Conservation (phyloP, 1,284 basidiomycete species). For the Megacollybia platyphylla region DNA sequence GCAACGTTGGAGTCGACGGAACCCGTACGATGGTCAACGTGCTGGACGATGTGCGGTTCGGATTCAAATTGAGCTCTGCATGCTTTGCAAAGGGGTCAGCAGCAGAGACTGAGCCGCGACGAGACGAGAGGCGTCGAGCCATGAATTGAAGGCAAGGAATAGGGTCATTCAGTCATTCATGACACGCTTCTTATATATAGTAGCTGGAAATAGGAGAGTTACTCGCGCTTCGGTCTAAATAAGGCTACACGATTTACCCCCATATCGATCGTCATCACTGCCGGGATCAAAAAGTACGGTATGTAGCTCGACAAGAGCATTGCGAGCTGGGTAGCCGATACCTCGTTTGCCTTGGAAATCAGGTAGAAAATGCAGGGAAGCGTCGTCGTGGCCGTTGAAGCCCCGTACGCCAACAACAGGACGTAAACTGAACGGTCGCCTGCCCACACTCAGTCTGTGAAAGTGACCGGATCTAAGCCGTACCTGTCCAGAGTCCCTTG, state of each 20-base stretch:
- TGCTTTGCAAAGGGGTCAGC: conserved; percentile 52
- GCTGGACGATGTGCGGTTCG: conserved; percentile 42
- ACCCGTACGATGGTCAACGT: conserved; percentile 66
- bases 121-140: conserved; percentile 29
- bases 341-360: conserved; percentile 25
- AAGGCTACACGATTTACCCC: conserved; percentile 17
- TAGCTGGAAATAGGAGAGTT: not conserved
- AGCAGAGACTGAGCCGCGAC: conserved; percentile 55
- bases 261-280: conserved; percentile 68
- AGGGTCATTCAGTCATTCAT: not conserved
- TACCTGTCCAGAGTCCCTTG: conserved; percentile 53
- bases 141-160: not conserved
- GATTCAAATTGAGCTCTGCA: conserved; percentile 34
- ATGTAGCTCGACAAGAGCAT: conserved; percentile 63
- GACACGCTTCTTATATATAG: not conserved
- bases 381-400: conserved; percentile 68
- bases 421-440: conserved; percentile 35
- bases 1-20: conserved; percentile 11
- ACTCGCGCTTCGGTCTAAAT: not conserved
- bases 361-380: conserved; percentile 57
- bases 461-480: conserved; percentile 8
- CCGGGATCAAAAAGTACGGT: conserved; percentile 63
- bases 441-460: conserved; percentile 11
- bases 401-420: conserved; percentile 60
- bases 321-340: conserved; percentile 30